These are phyloP conservation scores for Aplosporella prunicola DNA, from an alignment of 2,329 filamentous ascomycete species.

Conservation along the genomic window DNA sequence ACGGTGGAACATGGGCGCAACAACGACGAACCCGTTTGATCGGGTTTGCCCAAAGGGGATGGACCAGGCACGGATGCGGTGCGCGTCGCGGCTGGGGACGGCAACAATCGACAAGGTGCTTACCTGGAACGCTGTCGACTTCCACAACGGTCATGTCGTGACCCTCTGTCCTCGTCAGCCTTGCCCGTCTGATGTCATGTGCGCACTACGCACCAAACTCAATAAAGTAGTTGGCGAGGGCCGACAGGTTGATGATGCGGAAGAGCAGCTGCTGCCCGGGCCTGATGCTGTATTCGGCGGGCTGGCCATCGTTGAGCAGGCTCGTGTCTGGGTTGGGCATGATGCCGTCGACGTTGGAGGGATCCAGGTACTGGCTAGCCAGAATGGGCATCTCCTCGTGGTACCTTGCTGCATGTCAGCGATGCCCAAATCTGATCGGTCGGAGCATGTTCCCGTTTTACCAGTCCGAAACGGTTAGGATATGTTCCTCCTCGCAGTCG, in stretches of 20 bases:
- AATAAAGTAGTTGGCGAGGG: constrained; percentile 45
- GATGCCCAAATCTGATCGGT: neutral
- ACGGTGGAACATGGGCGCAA: too few relatives aligned
- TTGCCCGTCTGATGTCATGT: too few relatives aligned
- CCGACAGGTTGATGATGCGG: constrained; percentile 60
- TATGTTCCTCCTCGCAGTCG: constrained; percentile 51
- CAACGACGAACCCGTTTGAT: too few relatives aligned
- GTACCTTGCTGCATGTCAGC: constrained; percentile 32
- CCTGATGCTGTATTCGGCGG: constrained; percentile 49
- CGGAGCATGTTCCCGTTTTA: too few relatives aligned
- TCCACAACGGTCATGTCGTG: constrained; percentile 12
- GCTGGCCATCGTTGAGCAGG: constrained; percentile 57
- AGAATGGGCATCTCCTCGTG: constrained; percentile 47
- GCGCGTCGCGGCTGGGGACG: too few relatives aligned
- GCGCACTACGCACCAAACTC: constrained; percentile 22
- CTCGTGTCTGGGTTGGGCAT: constrained; percentile 58
- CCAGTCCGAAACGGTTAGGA: constrained; percentile 61
- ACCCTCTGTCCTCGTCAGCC: constrained; percentile 1
- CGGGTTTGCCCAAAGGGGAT: too few relatives aligned
- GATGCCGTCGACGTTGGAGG: constrained; percentile 35
- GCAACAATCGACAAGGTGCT: too few relatives aligned
- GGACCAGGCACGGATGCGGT: too few relatives aligned
- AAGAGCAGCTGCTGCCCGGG: constrained; percentile 63
- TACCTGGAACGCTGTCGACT: constrained; percentile 8
- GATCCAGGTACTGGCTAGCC: constrained; percentile 37